phyloP scores from a whole-genome alignment of 2,329 filamentous ascomycete genomes.

The Phialophora expanda region DNA sequence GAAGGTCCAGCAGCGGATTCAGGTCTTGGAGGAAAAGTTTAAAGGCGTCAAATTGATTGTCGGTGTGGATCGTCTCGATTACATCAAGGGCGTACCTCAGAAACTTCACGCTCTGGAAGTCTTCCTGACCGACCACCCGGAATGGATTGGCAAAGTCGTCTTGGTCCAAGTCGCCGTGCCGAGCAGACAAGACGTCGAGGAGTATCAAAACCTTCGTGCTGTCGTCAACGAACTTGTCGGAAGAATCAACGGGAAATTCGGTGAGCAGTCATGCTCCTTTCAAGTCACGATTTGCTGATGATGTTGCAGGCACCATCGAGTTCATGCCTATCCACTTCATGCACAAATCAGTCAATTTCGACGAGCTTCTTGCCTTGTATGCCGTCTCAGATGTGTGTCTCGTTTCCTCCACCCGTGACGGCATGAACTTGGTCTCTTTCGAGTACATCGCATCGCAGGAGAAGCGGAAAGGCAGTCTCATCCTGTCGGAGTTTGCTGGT shows the following conservation, averaged over 20 bases:
- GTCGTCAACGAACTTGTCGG: constrained; percentile 97
- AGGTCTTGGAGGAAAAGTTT: constrained; percentile 84
- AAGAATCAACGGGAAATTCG: constrained; percentile 95
- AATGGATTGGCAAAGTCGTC: constrained; percentile 97
- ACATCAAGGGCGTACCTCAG: constrained; percentile 98
- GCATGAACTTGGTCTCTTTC: constrained; percentile 98
- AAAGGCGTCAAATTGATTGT: constrained; percentile 96
- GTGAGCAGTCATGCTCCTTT: constrained; percentile 45
- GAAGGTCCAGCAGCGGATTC: constrained; percentile 85
- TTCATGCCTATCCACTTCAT: constrained; percentile 99
- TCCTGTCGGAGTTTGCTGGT: constrained; percentile 94
- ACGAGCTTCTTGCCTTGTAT: constrained; percentile 92
- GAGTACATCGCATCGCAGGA: constrained; percentile 96
- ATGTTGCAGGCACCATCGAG: constrained; percentile 74
- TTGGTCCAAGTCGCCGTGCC: constrained; percentile 95
- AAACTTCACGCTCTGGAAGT: constrained; percentile 96
- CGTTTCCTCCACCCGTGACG: constrained; percentile 93
- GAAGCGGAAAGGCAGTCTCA: constrained; percentile 88
- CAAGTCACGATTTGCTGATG: constrained; percentile 28
- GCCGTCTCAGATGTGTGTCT: constrained; percentile 90
- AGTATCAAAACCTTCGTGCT: constrained; percentile 94
- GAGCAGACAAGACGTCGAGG: constrained; percentile 92
- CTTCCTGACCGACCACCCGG: constrained; percentile 93
- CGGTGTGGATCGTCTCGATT: constrained; percentile 93
- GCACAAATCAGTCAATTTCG: constrained; percentile 92